Conservation (phyloP, 2,329 filamentous ascomycete genomes). For the Fusarium nodosum region DNA sequence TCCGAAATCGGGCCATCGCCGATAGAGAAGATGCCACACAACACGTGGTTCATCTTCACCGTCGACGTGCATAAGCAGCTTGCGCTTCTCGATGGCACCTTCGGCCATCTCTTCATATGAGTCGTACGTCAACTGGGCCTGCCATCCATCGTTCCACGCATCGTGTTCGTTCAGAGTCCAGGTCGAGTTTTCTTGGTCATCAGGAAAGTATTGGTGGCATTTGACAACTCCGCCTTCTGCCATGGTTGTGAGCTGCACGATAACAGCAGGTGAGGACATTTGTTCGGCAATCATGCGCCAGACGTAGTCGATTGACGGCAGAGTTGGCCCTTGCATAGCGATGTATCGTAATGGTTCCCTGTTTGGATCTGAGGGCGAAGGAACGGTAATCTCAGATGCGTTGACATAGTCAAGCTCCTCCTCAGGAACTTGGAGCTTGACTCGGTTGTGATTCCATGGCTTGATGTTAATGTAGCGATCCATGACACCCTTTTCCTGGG, state of each 20-base stretch:
- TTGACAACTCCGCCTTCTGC: constrained; percentile 83
- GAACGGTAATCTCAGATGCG: constrained; percentile 77
- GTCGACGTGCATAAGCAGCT: constrained; percentile 71
- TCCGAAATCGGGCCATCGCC: constrained; percentile 90
- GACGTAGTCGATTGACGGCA: constrained; percentile 80
- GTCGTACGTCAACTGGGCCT: constrained; percentile 77
- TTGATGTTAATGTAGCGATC: constrained; percentile 94
- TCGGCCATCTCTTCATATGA: constrained; percentile 67
- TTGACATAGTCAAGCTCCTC: constrained; percentile 85
- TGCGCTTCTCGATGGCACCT: constrained; percentile 79
- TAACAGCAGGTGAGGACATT: constrained; percentile 76
- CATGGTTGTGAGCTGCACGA: constrained; percentile 95
- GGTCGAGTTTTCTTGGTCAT: constrained; percentile 64
- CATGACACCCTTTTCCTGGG: constrained; percentile 57
- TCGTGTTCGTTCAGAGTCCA: constrained; percentile 73
- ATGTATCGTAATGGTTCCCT: constrained; percentile 76
- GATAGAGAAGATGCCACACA: constrained; percentile 88
- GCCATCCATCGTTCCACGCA: constrained; percentile 75
- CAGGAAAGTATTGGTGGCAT: constrained; percentile 90
- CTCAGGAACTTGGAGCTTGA: constrained; percentile 82
- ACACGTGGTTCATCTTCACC: constrained; percentile 65
- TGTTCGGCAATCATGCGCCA: constrained; percentile 98
- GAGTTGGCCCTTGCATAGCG: constrained; percentile 92
- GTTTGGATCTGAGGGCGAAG: constrained; percentile 57
- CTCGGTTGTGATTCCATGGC: constrained; percentile 87